phyloP scores from a whole-genome alignment of 208 protist species.

The Trypanosoma melophagium region DNA sequence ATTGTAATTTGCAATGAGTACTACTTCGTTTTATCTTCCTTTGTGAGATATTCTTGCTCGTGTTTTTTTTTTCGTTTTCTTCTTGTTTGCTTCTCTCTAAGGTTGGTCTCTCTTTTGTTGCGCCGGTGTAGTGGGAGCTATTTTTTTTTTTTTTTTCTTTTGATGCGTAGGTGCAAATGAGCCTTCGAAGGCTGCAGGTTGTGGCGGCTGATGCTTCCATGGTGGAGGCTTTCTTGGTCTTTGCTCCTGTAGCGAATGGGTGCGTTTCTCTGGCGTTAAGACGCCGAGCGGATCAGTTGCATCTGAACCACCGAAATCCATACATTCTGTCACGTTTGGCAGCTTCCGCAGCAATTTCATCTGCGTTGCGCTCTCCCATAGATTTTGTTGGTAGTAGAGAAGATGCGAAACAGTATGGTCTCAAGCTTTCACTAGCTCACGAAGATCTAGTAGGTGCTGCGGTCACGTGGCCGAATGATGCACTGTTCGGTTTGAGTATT shows the following conservation, averaged over 20 bases:
- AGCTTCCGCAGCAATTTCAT: conserved; percentile 43
- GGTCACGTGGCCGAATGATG: conserved; percentile 36
- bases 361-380: conserved; percentile 5
- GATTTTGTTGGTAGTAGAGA: conserved; percentile 35
- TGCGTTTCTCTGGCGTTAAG: neutral
- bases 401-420: conserved; percentile 31
- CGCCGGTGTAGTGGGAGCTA: neutral
- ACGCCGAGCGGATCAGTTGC: conserved; percentile 15
- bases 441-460: conserved; percentile 49
- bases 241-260: neutral
- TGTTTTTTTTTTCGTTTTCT: neutral
- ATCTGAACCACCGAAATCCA: conserved; percentile 43
- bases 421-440: conserved; percentile 49
- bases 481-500: conserved; percentile 25
- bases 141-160: conserved; percentile 1
- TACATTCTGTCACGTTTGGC: conserved; percentile 65
- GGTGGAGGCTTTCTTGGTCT: conserved; percentile 11
- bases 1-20: too few species aligned
- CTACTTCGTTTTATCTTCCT: neutral
- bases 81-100: neutral
- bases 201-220: neutral
- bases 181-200: neutral
- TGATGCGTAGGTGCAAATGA: neutral
- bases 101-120: neutral
- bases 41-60: neutral